Evolutionary conservation across 2,329 filamentous ascomycete species (phyloP), one percentile per base, ranked within the genome.

Genomic region (Colletotrichum horii): DNA sequence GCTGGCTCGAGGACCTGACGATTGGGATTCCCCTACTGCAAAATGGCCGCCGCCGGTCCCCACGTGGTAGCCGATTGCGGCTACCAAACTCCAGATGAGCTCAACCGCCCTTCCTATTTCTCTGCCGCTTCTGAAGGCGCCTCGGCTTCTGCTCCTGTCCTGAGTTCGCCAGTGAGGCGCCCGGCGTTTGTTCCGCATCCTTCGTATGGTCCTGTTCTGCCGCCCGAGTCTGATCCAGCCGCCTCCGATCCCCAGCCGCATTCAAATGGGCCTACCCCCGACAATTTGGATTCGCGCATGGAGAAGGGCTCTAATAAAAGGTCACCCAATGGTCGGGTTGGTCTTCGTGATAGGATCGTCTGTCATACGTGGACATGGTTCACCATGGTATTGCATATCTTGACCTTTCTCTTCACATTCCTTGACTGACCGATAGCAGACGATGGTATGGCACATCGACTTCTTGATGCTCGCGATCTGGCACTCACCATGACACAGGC

Each of bases 361-460:
- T 91, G 88, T 75, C 87, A 88, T 77, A 87, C 86, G 79, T 96
- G 94, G 94, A 95, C 94, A 0, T 96, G 93, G 89, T 96, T 96
- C 80, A 95, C 94, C 26, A 89, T 89, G 86, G 85, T 86, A 79
- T 52, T 55, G 28, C 12, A 78, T 52, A 24, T 24, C 24, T 16
- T 61, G 6, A 16, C 16, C 12, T 14, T 38, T 4, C 48, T 8
- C 12, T n/a, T 48, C 7, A 19, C 12, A 52, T 52, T 30, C 58
- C 7, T 24, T 26, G 62, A 60, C 79, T 80, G 68, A 81, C 76
- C 14, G 8, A 4, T 24, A 36, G 26, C 77, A 83, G 82, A 82
- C 80, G 34, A 83, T 83, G 82, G 82, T 83, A 79, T 80, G 80
- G n/a, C 24, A 71, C 66, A 14, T 61, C 24, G 2, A 38, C 2